Evolutionary conservation across 768 basidiomycete species (phyloP), one percentile per base, ranked within the genome.

Genomic region (Crassisporium funariophilum): DNA sequence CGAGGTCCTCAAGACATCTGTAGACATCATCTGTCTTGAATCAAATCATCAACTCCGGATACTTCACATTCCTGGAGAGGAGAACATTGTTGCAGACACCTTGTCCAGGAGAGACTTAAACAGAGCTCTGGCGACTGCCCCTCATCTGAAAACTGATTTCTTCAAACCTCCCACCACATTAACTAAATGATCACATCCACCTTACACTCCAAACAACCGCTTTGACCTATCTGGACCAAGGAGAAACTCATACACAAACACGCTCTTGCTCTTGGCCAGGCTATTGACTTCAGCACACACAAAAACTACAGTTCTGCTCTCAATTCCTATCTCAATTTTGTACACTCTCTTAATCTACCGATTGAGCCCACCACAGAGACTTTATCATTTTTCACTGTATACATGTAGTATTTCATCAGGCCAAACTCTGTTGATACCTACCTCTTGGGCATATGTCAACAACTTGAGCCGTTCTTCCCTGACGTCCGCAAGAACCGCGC

Each of bases 361-460:
- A 38, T 58, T 31, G 60, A 61, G 17, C 68, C 59, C 3, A 65
- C 61, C 2, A 46, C 53, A 0, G 61, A 71, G 41, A 70, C 71
- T 0, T 41, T 75, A 4, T 56, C 50, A 4, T 62, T 64, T 27
- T 73, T 48, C 52, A 49, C 61, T 3, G 58, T 63, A 8, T 63
- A n/a, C n/a, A n/a, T n/a, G 55, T 65, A 50, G 0, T 40, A 50
- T 35, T 58, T 62, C 44, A 69, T 72, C 35, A 41, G 65, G 11
- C 70, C 70, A 5, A n/a, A 29, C 8, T 49, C 52, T 5, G 44
- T 49, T 7, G 21, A 29, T 12, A 38, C 47, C 16, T 75, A 75
- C 48, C 54, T 75, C 0, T 70, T 69, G 4, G 70, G 73, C 7
- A 69, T 71, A 15, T 64, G 64, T 46, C 64, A 61, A 22, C 46